Evolutionary conservation across 1,284 basidiomycete genomes (phyloP), one percentile per base, ranked within the genome.

Genomic region (Exobasidium cylindrosporum): DNA sequence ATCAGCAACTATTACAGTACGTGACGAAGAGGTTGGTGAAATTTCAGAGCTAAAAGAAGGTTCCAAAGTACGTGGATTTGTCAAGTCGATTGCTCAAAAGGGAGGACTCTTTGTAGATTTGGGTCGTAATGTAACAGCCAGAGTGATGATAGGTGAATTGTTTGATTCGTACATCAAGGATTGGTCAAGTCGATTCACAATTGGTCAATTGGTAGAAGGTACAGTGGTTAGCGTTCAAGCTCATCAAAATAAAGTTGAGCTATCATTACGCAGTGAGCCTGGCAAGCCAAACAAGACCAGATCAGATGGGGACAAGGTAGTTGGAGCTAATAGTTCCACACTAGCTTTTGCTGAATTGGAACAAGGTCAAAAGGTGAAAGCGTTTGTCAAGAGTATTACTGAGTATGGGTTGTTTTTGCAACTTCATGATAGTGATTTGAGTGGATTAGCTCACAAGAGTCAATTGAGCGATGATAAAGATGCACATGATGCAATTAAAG

Each of bases 61-160:
- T 3, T 61, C 83, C 26, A 82, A 95, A 32, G 54, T 69, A 21
- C 85, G 92, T 57, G 95, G 95, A 11, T 91, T 96, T 77, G 86
- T 97, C 77, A 95, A 92, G 82, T 89, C 87, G 67, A 84, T 97
- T 49, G 85, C 87, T 23, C 88, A 92, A 55, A 67, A 72, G 26
- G 87, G 89, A 72, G 95, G 95, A 14, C 79, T 98, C n/a, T 97
- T 96, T 74, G 91, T 98, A 3, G 86, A 87, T 44, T 81, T 98
- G 24, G 92, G 91, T 17, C 86, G 89, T 54, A 85, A 85, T 54
- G 83, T 96, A 32, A 91, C 92, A 73, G 94, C 90, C 58, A 87
- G 95, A 24, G 88, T 97, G 26, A 92, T 95, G 81, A 97, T 97
- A 79, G 89, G 87, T 78, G 92, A 97, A 81, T 84, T 96, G 13